These are phyloP conservation scores for Epichloe sibirici DNA, from an alignment of 2,329 filamentous ascomycete genomes.

Conservation along the genomic window DNA sequence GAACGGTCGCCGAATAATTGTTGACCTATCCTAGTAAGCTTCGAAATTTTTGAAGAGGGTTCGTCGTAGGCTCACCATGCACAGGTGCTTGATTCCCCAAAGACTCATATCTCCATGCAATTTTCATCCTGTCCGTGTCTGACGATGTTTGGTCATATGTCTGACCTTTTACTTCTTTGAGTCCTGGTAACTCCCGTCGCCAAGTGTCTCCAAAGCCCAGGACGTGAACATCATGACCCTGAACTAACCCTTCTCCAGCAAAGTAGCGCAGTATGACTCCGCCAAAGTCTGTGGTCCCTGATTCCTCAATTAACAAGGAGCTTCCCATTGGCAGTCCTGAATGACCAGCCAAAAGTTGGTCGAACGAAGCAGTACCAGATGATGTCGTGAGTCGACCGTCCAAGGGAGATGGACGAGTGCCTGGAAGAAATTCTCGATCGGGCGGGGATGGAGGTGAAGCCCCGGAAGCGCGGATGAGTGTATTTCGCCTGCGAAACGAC, in stretches of 20 bases:
- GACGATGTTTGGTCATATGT: conserved; percentile 28
- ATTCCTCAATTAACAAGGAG: conserved; percentile 71
- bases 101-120: conserved; percentile 93
- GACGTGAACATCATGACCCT: conserved; percentile 80
- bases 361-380: conserved; percentile 77
- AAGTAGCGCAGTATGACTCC: conserved; percentile 77
- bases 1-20: neutral
- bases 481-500: conserved; percentile 47
- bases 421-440: conserved; percentile 29
- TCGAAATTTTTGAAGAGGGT: neutral
- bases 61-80: neutral
- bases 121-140: conserved; percentile 78
- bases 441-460: conserved; percentile 12
- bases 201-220: conserved; percentile 70
- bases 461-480: conserved; percentile 30
- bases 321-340: conserved; percentile 72
- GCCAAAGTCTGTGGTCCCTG: conserved; percentile 87
- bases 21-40: conserved; percentile 4
- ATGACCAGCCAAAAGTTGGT: conserved; percentile 76
- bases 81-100: conserved; percentile 43
- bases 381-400: conserved; percentile 84
- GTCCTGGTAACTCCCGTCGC: conserved; percentile 71
- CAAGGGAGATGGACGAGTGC: conserved; percentile 71
- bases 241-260: conserved; percentile 82
- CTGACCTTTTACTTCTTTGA: conserved; percentile 32